Conservation (phyloP, 2,329 filamentous ascomycete species). For the Alternaria triticina region DNA sequence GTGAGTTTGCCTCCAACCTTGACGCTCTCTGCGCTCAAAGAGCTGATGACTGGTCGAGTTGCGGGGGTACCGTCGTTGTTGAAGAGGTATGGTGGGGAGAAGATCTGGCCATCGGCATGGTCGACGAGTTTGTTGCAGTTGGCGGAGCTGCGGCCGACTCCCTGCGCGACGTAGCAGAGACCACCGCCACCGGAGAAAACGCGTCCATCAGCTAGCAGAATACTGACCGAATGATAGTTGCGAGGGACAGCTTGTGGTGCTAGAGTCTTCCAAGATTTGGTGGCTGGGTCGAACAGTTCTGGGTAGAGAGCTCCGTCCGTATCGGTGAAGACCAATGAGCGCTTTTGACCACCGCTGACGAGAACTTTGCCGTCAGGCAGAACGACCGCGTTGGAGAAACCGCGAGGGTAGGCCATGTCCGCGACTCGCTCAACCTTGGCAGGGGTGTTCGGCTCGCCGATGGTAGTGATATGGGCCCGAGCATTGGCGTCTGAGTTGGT, state of each 20-base stretch:
- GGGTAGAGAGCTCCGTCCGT: constrained; percentile 27
- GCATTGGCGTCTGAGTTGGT: constrained; percentile 27
- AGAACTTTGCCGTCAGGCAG: constrained; percentile 36
- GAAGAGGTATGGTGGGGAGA: constrained; percentile 38
- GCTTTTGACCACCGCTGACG: constrained; percentile 34
- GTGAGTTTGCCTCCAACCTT: constrained; percentile 26
- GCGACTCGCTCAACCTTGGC: constrained; percentile 30
- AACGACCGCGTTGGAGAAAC: constrained; percentile 32
- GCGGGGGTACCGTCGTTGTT: constrained; percentile 28
- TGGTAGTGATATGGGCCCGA: constrained; percentile 31
- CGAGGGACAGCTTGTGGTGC: constrained; percentile 31
- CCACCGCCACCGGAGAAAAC: constrained; percentile 37
- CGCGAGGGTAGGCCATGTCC: constrained; percentile 33
- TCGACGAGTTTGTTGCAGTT: constrained; percentile 39
- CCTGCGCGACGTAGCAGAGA: constrained; percentile 25
- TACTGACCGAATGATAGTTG: constrained; percentile 34
- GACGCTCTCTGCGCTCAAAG: constrained; percentile 18
- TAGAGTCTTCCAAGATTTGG: constrained; percentile 30
- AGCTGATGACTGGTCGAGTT: constrained; percentile 24
- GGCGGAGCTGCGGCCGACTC: constrained; percentile 23
- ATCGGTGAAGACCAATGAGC: constrained; percentile 32
- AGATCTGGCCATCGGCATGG: constrained; percentile 36
- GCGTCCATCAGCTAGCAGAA: constrained; percentile 31
- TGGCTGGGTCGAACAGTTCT: constrained; percentile 34
- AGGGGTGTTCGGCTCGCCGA: constrained; percentile 20